These are phyloP conservation scores for Dorcoceras hygrometricum DNA, from an alignment of 257 asterid genomes.

Conservation along the genomic window DNA sequence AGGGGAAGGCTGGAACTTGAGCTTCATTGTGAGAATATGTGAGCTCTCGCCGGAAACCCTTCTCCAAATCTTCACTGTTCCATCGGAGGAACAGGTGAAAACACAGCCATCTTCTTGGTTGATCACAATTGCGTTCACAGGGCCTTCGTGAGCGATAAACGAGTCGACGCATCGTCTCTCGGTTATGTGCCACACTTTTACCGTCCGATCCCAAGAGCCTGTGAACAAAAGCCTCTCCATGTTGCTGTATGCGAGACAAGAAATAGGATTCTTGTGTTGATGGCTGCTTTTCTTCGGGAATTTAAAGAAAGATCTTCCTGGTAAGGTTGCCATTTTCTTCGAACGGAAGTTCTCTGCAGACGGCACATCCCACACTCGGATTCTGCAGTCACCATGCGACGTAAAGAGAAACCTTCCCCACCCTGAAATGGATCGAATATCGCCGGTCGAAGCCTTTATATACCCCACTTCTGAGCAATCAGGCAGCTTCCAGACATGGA, in stretches of 20 bases:
- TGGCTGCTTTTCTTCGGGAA: slow-evolving; percentile 29
- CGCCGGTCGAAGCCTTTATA: slow-evolving; percentile 47
- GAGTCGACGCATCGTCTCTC: slow-evolving; percentile 52
- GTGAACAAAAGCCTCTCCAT: slow-evolving; percentile 56
- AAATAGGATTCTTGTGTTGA: slow-evolving; percentile 41
- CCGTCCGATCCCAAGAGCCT: slow-evolving; percentile 66
- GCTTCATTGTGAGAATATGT: slow-evolving; percentile 61
- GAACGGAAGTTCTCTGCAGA: slow-evolving; percentile 33
- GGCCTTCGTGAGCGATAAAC: slow-evolving; percentile 60
- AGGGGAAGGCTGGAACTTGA: slow-evolving; percentile 65
- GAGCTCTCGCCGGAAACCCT: slow-evolving; percentile 48
- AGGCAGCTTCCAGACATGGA: slow-evolving; percentile 66
- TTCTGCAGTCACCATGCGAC: slow-evolving; percentile 51
- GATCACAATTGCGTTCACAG: slow-evolving; percentile 50
- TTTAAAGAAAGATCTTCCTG: slow-evolving; percentile 38
- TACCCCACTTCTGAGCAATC: slow-evolving; percentile 56
- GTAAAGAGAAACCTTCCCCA: slow-evolving; percentile 46
- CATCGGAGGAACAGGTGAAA: slow-evolving; percentile 64
- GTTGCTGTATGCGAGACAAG: slow-evolving; percentile 51
- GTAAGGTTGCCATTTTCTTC: slow-evolving; percentile 45
- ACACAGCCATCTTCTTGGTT: slow-evolving; percentile 60
- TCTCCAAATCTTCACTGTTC: slow-evolving; percentile 67
- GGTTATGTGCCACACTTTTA: slow-evolving; percentile 58
- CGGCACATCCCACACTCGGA: slow-evolving; percentile 59
- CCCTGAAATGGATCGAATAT: slow-evolving; percentile 52